Evolutionary conservation across 768 basidiomycete genomes (phyloP), one percentile per base, ranked within the genome.

Genomic region (Russula dissimulans): DNA sequence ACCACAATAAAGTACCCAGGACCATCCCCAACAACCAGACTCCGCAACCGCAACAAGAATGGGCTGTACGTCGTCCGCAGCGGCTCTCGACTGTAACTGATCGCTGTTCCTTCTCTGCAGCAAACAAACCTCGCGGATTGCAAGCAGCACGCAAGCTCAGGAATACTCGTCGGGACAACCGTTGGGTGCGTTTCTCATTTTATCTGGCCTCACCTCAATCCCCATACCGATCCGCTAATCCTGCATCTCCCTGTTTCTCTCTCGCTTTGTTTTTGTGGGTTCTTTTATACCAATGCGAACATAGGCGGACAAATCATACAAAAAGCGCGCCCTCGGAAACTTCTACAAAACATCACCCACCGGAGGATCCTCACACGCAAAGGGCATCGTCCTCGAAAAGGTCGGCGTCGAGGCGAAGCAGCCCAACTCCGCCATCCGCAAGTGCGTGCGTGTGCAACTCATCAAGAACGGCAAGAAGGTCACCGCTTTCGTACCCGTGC

Each of bases 381-480:
- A 99, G 81, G 97, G 97, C 67, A 99, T 99, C 72, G 97, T 99
- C 61, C 87, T 99, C 62, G 97, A 99, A 79, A 99, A 99, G 81
- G 94, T 99, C 71, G 97, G 97, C 73, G 95, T 99, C 66, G 97
- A 99, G 80, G 95, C 97, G 73, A 99, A 99, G 79, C 97, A 99
- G 77, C 97, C 97, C 78, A 99, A 99, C 84, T 99, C 97, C 73
- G 97, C 97, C 74, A 98, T 99, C 77, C 94, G 97, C 76, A 99
- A 99, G 77, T 99, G 97, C 81, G 97, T 99, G 68, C 93, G 97
- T 79, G 97, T 99, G 65, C 97, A 99, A 72, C 82, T 99, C 68
- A 98, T 99, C 76, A 99, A 99, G 85, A 99, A 99, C 80, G 97
- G 97, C 67, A 99, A 99, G 88, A 98, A 98, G 76, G 95, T 99